These are phyloP conservation scores for Botryotinia calthae DNA, from an alignment of 2,329 filamentous ascomycete species.

Conservation along the genomic window DNA sequence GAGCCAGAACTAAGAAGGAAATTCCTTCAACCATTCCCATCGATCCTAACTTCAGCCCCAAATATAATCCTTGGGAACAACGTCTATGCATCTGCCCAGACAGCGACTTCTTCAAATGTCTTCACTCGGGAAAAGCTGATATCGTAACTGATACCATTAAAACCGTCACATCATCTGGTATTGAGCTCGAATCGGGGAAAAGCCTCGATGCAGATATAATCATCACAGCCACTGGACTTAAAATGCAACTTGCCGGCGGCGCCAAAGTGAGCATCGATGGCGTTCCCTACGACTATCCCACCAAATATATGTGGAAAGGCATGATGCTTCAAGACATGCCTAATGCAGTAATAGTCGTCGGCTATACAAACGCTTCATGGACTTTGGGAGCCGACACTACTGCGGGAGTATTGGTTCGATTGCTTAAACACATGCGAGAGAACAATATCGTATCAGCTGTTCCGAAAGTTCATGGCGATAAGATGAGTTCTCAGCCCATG, in stretches of 20 bases:
- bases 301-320: slow-evolving; percentile 61
- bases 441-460: slow-evolving; percentile 23
- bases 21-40: slow-evolving; percentile 55
- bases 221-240: slow-evolving; percentile 66
- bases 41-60: slow-evolving; percentile 62
- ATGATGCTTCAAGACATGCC: slow-evolving; percentile 66
- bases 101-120: slow-evolving; percentile 54
- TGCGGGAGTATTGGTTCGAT: slow-evolving; percentile 30
- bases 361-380: slow-evolving; percentile 66
- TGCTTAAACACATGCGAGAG: slow-evolving; percentile 36
- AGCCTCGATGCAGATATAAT: slow-evolving; percentile 62
- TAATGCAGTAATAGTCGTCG: slow-evolving; percentile 59
- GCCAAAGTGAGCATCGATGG: slow-evolving; percentile 54
- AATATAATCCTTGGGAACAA: slow-evolving; percentile 69
- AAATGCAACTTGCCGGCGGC: slow-evolving; percentile 56
- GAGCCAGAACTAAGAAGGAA: slow-evolving; percentile 44
- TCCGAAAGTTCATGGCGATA: slow-evolving; percentile 25
- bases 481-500: slow-evolving; percentile 22
- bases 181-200: slow-evolving; percentile 38
- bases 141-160: slow-evolving; percentile 54
- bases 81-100: slow-evolving; percentile 66
- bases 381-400: slow-evolving; percentile 59
- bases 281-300: slow-evolving; percentile 45
- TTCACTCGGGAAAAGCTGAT: slow-evolving; percentile 46
- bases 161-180: slow-evolving; percentile 48